Evolutionary conservation across 306 rosid genomes (phyloP).

Genomic region (Prunus kanzakura): DNA sequence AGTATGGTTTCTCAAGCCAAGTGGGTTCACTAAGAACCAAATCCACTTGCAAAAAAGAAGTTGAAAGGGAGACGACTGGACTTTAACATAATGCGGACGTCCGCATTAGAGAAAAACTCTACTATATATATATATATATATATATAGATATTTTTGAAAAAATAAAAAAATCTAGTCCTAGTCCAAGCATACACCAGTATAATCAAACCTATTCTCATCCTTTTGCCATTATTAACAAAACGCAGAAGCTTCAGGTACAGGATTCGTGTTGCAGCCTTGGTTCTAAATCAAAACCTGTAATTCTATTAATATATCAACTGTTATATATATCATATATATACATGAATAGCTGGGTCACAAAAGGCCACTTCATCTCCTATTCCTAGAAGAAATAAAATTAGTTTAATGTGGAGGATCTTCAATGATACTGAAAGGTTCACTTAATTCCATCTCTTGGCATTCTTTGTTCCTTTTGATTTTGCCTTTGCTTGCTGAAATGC

Average conservation of each 20-base stretch:
- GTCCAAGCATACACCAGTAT: too few species aligned
- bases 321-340: slow-evolving; percentile 42
- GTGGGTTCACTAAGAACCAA: too few species aligned
- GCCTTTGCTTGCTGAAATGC: slow-evolving; percentile 93
- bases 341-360: slow-evolving; percentile 34
- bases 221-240: not conserved
- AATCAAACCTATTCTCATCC: not conserved
- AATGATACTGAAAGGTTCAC: slow-evolving; percentile 1
- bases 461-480: slow-evolving; percentile 76
- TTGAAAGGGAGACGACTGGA: too few species aligned
- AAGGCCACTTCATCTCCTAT: slow-evolving; percentile 32
- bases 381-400: slow-evolving; percentile 11
- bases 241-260: slow-evolving; percentile 3
- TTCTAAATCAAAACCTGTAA: slow-evolving; percentile 20
- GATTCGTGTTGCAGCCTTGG: not conserved
- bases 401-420: not conserved
- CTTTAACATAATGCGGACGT: too few species aligned
- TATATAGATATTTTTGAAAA: too few species aligned
- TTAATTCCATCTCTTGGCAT: slow-evolving; percentile 90
- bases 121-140: too few species aligned
- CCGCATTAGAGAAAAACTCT: too few species aligned
- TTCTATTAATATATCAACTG: slow-evolving; percentile 14
- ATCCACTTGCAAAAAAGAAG: too few species aligned
- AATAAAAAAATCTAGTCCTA: too few species aligned
- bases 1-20: too few species aligned